These are phyloP conservation scores for Trichophyton benhamiae DNA, from an alignment of 2,329 filamentous ascomycete genomes.

Conservation along the genomic window DNA sequence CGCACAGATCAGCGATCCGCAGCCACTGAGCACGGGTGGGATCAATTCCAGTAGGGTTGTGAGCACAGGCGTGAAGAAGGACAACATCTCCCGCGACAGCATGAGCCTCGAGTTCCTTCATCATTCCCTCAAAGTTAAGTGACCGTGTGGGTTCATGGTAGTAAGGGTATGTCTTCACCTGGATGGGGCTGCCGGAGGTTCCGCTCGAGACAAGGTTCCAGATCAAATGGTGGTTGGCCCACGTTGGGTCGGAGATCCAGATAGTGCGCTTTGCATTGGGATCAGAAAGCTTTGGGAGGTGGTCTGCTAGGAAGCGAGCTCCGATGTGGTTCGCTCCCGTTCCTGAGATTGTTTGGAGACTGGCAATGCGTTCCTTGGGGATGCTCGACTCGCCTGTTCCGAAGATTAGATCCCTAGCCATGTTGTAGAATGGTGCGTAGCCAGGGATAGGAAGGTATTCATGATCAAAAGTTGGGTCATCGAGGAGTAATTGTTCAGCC, in stretches of 20 bases:
- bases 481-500: slow-evolving; percentile 72
- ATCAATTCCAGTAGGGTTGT: slow-evolving; percentile 96
- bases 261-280: slow-evolving; percentile 48
- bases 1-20: slow-evolving; percentile 66
- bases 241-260: slow-evolving; percentile 89
- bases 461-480: slow-evolving; percentile 82
- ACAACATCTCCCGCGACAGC: slow-evolving; percentile 72
- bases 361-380: slow-evolving; percentile 40
- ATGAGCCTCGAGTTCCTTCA: slow-evolving; percentile 74
- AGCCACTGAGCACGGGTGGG: slow-evolving; percentile 88
- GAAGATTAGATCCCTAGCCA: slow-evolving; percentile 79
- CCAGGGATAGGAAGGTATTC: slow-evolving; percentile 95
- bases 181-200: slow-evolving; percentile 65
- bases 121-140: slow-evolving; percentile 45
- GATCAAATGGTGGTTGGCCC: slow-evolving; percentile 96
- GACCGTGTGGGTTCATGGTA: slow-evolving; percentile 52
- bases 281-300: slow-evolving; percentile 48
- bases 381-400: slow-evolving; percentile 24
- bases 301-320: slow-evolving; percentile 77
- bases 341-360: slow-evolving; percentile 87
- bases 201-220: slow-evolving; percentile 44
- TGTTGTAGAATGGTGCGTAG: slow-evolving; percentile 66
- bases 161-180: slow-evolving; percentile 76
- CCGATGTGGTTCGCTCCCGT: slow-evolving; percentile 90
- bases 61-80: slow-evolving; percentile 85